Evolutionary conservation across 2,329 filamentous ascomycete genomes (phyloP).

Genomic region (Metarhizium guizhouense): DNA sequence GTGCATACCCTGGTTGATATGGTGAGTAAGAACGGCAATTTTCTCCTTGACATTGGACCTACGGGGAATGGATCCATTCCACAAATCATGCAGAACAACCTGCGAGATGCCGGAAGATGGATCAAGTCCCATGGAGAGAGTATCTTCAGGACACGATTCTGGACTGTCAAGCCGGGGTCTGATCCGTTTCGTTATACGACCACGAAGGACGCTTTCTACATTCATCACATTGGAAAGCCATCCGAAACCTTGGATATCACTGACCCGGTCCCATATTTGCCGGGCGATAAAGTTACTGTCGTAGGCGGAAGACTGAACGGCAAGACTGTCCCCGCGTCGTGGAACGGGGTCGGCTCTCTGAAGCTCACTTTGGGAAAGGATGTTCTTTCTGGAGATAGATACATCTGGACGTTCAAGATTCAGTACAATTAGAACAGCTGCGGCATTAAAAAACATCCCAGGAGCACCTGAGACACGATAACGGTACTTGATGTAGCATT

Average conservation of each 20-base stretch:
- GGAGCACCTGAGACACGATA: neutral
- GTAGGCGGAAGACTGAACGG: constrained; percentile 23
- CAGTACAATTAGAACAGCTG: constrained; percentile 5
- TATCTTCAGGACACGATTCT: constrained; percentile 48
- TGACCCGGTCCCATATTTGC: constrained; percentile 34
- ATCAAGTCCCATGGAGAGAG: constrained; percentile 43
- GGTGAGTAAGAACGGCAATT: constrained; percentile 44
- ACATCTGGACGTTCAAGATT: constrained; percentile 25
- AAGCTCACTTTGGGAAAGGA: constrained; percentile 21
- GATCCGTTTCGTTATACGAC: constrained; percentile 37
- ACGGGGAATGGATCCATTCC: constrained; percentile 44
- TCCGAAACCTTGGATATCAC: constrained; percentile 28
- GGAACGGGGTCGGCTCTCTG: constrained; percentile 14
- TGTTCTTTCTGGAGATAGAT: constrained; percentile 24
- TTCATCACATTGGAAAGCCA: constrained; percentile 34
- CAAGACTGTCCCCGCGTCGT: constrained; percentile 11
- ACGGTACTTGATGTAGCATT: neutral
- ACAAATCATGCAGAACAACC: constrained; percentile 33
- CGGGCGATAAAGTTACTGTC: constrained; percentile 37
- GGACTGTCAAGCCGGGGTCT: constrained; percentile 15
- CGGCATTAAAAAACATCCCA: neutral
- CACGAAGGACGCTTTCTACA: constrained; percentile 42
- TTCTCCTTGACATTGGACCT: constrained; percentile 46
- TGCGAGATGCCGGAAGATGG: constrained; percentile 43
- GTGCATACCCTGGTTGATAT: constrained; percentile 41